Conservation (phyloP, 78 protist species). For the Dictyostelium capitatum region DNA sequence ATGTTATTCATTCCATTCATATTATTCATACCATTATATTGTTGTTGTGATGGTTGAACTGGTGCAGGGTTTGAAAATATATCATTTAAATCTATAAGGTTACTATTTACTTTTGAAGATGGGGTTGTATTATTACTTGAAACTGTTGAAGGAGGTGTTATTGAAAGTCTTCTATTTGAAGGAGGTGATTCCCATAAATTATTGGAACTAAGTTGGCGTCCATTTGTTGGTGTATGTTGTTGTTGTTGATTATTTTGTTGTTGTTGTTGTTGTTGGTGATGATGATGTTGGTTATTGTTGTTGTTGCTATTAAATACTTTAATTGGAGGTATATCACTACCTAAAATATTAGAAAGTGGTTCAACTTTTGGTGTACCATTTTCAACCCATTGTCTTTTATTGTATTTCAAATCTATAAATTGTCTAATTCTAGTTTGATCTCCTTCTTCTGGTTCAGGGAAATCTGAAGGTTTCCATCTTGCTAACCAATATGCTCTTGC, state of each 20-base stretch:
- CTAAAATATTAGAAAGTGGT: slow-evolving; percentile 72
- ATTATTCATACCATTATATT: neutral
- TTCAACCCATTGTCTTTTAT: slow-evolving; percentile 67
- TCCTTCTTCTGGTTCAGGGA: slow-evolving; percentile 82
- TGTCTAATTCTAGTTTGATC: slow-evolving; percentile 45
- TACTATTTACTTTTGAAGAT: neutral
- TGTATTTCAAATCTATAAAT: slow-evolving; percentile 76
- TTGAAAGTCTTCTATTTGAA: neutral
- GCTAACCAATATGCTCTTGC: slow-evolving; percentile 78
- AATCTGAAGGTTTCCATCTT: slow-evolving; percentile 76
- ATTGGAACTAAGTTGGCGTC: neutral
- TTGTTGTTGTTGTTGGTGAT: too few species aligned
- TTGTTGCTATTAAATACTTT: slow-evolving; percentile 6
- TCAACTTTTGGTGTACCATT: slow-evolving; percentile 39
- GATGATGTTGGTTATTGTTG: neutral
- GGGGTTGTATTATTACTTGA: neutral
- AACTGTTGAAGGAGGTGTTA: neutral
- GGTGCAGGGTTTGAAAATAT: slow-evolving; percentile 38
- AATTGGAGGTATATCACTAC: slow-evolving; percentile 68
- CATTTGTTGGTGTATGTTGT: slow-evolving; percentile 9
- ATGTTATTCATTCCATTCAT: neutral
- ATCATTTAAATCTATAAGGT: slow-evolving; percentile 46
- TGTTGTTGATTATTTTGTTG: slow-evolving; percentile 7
- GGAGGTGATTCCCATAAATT: slow-evolving; percentile 38
- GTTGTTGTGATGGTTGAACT: slow-evolving; percentile 6